phyloP scores from a whole-genome alignment of 371 early-diverging fungal species.

The Mortierella sp. region DNA sequence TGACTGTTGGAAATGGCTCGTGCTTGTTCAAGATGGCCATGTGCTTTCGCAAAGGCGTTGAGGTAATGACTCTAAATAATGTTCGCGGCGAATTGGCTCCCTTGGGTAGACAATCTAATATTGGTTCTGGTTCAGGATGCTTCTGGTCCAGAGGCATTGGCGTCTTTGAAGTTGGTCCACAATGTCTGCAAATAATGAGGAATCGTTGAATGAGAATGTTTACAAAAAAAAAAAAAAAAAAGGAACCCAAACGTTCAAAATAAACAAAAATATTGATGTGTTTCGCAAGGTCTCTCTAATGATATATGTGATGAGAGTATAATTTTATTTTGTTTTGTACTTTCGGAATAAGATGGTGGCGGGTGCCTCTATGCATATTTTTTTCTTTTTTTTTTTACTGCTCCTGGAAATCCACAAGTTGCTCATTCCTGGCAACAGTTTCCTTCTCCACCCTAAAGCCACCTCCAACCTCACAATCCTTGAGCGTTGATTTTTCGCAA shows the following conservation, averaged over 20 bases:
- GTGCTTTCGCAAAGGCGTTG: constrained; percentile 29
- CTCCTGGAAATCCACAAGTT: constrained; percentile 61
- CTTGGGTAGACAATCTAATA: no score
- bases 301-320: no score
- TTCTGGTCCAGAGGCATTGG: constrained; percentile 19
- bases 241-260: neutral
- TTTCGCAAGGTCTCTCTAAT: no score
- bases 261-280: neutral
- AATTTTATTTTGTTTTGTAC: neutral
- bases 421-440: constrained; percentile 67
- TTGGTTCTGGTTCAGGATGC: neutral
- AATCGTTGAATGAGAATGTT: neutral
- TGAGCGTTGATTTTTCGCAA: constrained; percentile 80
- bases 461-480: constrained; percentile 93
- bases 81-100: constrained; percentile 14
- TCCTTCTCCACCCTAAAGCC: constrained; percentile 79
- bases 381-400: no score
- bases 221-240: constrained; percentile 2
- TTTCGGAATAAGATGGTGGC: neutral
- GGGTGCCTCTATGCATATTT: no score
- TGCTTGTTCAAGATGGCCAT: constrained; percentile 21
- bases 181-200: neutral
- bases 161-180: neutral
- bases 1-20: constrained; percentile 9
- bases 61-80: constrained; percentile 19